Evolutionary conservation across 1,139 yeast genomes (phyloP).

Genomic region (Blastobotrys proliferans): DNA sequence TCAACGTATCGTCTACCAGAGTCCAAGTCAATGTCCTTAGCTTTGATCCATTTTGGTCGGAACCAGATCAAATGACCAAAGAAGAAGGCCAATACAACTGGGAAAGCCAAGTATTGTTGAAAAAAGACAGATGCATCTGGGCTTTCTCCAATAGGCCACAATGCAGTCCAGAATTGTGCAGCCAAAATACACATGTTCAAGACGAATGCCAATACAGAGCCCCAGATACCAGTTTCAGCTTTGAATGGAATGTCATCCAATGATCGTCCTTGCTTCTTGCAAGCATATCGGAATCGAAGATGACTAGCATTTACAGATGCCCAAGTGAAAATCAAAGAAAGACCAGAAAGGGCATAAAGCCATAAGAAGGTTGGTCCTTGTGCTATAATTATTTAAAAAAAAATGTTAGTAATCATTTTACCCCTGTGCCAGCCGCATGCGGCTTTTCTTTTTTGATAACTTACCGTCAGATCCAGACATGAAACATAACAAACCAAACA

Average conservation of each 20-base stretch:
- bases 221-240: slow-evolving; percentile 65
- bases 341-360: slow-evolving; percentile 79
- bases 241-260: slow-evolving; percentile 63
- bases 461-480: slow-evolving; percentile 45
- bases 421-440: too few relatives aligned
- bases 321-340: slow-evolving; percentile 84
- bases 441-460: too few relatives aligned
- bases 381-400: too few relatives aligned
- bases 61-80: slow-evolving; percentile 48
- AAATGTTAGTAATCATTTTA: too few relatives aligned
- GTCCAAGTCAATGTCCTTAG: slow-evolving; percentile 51
- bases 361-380: slow-evolving; percentile 55
- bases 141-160: slow-evolving; percentile 50
- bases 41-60: slow-evolving; percentile 41
- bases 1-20: slow-evolving; percentile 55
- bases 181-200: slow-evolving; percentile 50
- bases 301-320: slow-evolving; percentile 72
- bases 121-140: slow-evolving; percentile 47
- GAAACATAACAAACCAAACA: slow-evolving; percentile 66
- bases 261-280: slow-evolving; percentile 59
- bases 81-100: slow-evolving; percentile 48
- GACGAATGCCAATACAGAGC: slow-evolving; percentile 29
- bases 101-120: slow-evolving; percentile 51
- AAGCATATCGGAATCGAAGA: slow-evolving; percentile 73
- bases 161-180: slow-evolving; percentile 80